A percentile compares a stretch with the other conserved stretches of the same genome.
Conservation (phyloP, 2,329 filamentous ascomycete species). For the Penicillium aurantiogriseum region DNA sequence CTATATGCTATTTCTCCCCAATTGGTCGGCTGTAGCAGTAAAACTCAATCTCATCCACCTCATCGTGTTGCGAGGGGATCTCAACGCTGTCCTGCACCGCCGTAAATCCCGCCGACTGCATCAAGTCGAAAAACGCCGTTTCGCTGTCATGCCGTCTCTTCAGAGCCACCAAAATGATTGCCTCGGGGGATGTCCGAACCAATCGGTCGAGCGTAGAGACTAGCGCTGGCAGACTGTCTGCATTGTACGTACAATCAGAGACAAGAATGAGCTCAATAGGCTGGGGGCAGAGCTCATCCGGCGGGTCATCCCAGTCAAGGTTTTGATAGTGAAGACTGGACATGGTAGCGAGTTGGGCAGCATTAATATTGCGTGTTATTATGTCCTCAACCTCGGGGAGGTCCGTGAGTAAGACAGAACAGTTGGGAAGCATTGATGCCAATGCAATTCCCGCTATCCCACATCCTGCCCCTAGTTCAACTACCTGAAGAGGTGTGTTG, state of each 20-base stretch:
- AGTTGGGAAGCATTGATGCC: conserved; percentile 52
- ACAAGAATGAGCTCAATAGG: conserved; percentile 61
- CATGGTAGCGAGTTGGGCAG: conserved; percentile 43
- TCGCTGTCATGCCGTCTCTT: conserved; percentile 69
- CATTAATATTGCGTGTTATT: conserved; percentile 54
- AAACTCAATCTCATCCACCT: conserved; percentile 40
- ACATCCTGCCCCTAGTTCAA: conserved; percentile 68
- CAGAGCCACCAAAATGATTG: conserved; percentile 59
- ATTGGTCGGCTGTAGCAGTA: conserved; percentile 32
- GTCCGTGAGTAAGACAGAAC: conserved; percentile 62
- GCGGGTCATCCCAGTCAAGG: conserved; percentile 62
- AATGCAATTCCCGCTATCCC: conserved; percentile 67
- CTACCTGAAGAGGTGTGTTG: conserved; percentile 45
- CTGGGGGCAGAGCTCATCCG: conserved; percentile 44
- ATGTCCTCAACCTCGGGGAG: conserved; percentile 64
- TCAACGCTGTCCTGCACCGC: conserved; percentile 32
- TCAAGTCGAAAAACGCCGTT: conserved; percentile 63
- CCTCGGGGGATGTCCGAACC: conserved; percentile 48
- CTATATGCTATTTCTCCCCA: neutral
- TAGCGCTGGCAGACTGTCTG: conserved; percentile 63
- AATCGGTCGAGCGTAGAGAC: conserved; percentile 57
- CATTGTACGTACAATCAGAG: conserved; percentile 72
- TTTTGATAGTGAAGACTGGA: conserved; percentile 50
- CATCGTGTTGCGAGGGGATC: conserved; percentile 39
- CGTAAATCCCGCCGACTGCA: conserved; percentile 43